A percentile compares a stretch with the other conserved stretches of the same genome.
phyloP scores from a whole-genome alignment of 2,329 filamentous ascomycete species.

The Aphanocladium album region DNA sequence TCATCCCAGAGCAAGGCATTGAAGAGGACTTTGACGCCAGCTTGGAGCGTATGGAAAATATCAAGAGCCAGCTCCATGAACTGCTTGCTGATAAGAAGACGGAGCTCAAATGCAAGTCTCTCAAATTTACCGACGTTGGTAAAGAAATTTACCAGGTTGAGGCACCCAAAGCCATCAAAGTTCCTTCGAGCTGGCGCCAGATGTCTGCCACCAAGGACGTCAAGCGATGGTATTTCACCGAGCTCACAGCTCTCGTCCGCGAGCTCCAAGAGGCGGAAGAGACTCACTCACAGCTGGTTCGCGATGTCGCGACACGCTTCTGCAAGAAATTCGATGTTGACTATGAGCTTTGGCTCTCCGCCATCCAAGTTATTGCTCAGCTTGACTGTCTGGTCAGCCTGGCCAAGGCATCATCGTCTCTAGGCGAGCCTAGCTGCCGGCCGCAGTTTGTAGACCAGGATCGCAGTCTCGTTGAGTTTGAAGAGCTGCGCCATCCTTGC shows the following conservation, averaged over 20 bases:
- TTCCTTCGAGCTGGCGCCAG: slow-evolving; percentile 86
- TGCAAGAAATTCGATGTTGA: slow-evolving; percentile 84
- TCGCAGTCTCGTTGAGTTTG: slow-evolving; percentile 83
- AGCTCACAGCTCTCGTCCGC: slow-evolving; percentile 76
- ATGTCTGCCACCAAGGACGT: slow-evolving; percentile 91
- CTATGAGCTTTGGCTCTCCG: slow-evolving; percentile 78
- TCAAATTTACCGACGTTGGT: slow-evolving; percentile 78
- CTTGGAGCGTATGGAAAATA: slow-evolving; percentile 66
- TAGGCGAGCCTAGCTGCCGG: slow-evolving; percentile 84
- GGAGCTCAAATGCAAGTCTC: slow-evolving; percentile 66
- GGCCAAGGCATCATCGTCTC: slow-evolving; percentile 76
- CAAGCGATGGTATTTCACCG: slow-evolving; percentile 89
- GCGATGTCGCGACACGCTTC: slow-evolving; percentile 78
- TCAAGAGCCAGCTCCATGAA: slow-evolving; percentile 66
- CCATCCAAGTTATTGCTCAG: slow-evolving; percentile 85
- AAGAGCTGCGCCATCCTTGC: slow-evolving; percentile 90
- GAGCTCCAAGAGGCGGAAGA: slow-evolving; percentile 91
- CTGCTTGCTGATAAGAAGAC: slow-evolving; percentile 67
- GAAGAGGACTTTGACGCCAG: slow-evolving; percentile 91
- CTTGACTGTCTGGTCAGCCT: slow-evolving; percentile 93
- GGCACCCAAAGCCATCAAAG: slow-evolving; percentile 75
- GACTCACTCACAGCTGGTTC: slow-evolving; percentile 83
- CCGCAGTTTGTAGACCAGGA: slow-evolving; percentile 83
- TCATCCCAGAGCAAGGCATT: slow-evolving; percentile 81
- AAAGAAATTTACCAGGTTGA: slow-evolving; percentile 98